Evolutionary conservation across 1,139 yeast species (phyloP).

Genomic region (Blastobotrys petasosporus): DNA sequence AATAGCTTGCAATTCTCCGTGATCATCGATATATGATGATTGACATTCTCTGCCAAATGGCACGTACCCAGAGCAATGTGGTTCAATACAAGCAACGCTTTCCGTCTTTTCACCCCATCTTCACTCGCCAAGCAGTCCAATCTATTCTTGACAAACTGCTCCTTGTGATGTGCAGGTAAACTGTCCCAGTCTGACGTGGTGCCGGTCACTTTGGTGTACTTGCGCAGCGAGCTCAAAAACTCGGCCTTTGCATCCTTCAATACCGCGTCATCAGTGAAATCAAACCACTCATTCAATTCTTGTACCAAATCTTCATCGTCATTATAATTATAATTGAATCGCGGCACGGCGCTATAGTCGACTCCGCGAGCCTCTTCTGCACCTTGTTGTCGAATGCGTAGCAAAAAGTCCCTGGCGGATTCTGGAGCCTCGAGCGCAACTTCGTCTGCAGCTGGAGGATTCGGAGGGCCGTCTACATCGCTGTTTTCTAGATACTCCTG

Average conservation of each 20-base stretch:
- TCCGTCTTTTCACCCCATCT: conserved; percentile 3
- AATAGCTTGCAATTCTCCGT: conserved; percentile 27
- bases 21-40: conserved; percentile 39
- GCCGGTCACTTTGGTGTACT: not conserved
- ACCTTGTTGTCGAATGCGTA: conserved; percentile 20
- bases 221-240: conserved; percentile 6
- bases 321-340: conserved; percentile 16
- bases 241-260: conserved; percentile 21
- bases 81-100: conserved; percentile 20
- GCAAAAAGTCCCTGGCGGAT: conserved; percentile 19
- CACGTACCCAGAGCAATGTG: conserved; percentile 44
- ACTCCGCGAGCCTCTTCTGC: conserved; percentile 16
- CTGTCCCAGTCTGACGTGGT: conserved; percentile 11
- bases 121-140: not conserved
- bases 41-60: conserved; percentile 29
- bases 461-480: no score
- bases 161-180: conserved; percentile 7
- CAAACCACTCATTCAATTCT: conserved; percentile 36
- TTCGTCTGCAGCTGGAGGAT: conserved; percentile 4
- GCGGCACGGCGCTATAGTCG: conserved; percentile 7
- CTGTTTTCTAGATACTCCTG: no score
- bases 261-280: conserved; percentile 19
- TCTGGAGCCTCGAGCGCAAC: conserved; percentile 9
- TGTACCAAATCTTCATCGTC: conserved; percentile 23
- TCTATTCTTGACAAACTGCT: conserved; percentile 9